These are phyloP conservation scores for Adansonia rubrostipa DNA, from an alignment of 441 rosid species.

Conservation along the genomic window DNA sequence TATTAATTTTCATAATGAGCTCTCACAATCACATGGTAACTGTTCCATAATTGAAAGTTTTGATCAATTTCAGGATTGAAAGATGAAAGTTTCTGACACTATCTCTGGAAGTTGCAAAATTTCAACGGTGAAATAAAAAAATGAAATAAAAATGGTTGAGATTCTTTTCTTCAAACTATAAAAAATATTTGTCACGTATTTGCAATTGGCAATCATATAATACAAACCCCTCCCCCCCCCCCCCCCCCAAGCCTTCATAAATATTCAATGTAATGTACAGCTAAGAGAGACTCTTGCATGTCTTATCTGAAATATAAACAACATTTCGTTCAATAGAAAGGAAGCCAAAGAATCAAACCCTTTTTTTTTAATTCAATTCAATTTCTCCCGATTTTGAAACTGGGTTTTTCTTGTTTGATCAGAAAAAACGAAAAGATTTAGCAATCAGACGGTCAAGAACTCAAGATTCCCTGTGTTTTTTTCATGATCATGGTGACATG, in stretches of 20 bases:
- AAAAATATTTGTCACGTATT: conserved; percentile 26
- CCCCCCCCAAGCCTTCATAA: conserved; percentile 18
- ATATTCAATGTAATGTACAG: conserved; percentile 30
- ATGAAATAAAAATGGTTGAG: background rate
- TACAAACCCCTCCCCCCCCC: background rate
- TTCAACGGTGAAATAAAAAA: background rate
- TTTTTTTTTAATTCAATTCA: conserved; percentile 5
- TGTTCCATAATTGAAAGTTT: background rate
- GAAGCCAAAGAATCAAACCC: conserved; percentile 12
- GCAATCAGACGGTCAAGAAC: conserved; percentile 29
- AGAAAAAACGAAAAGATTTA: background rate
- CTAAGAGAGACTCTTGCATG: conserved; percentile 22
- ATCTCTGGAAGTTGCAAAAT: background rate
- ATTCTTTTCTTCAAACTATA: background rate
- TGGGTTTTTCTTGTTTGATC: conserved; percentile 30
- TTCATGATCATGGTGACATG: conserved; percentile 18
- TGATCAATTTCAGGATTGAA: background rate
- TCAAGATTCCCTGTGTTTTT: background rate
- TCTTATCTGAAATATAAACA: conserved; percentile 2
- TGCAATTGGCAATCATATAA: conserved; percentile 1
- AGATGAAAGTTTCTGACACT: background rate
- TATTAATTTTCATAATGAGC: background rate
- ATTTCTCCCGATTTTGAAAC: conserved; percentile 23
- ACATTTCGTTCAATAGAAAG: background rate
- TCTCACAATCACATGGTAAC: conserved; percentile 5